Percentiles rank a stretch among this genome's conserved stretches.
Evolutionary conservation across 148 eudicot species (phyloP).

Genomic region (Arctostaphylos glauca): DNA sequence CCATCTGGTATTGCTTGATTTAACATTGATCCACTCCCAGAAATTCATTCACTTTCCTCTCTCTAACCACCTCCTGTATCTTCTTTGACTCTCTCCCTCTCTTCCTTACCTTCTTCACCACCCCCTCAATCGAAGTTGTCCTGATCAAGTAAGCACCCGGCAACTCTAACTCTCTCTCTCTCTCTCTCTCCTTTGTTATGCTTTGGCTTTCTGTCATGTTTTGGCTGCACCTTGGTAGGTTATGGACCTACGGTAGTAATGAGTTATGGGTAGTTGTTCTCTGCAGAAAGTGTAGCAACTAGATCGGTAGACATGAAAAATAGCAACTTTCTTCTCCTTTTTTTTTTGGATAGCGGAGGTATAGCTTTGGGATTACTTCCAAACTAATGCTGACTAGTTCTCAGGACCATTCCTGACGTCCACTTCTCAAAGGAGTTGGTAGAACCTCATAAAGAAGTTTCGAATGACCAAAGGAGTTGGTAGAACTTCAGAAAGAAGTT

Average conservation of each 20-base stretch:
- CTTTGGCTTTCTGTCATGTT: background rate
- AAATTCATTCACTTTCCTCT: background rate
- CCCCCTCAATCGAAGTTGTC: background rate
- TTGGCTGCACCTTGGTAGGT: background rate
- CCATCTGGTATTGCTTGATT: background rate
- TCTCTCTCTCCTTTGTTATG: background rate
- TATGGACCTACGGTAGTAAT: background rate
- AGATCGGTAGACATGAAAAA: background rate
- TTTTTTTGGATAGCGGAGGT: too few species aligned
- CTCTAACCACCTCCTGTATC: background rate
- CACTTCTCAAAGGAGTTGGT: too few species aligned
- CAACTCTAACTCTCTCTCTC: constrained; percentile 15
- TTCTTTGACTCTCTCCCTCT: background rate
- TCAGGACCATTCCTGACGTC: too few species aligned
- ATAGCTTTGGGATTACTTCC: too few species aligned
- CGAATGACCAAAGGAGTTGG: too few species aligned
- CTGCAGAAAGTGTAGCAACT: background rate
- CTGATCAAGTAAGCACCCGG: background rate
- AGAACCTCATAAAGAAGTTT: too few species aligned
- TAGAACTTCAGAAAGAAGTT: too few species aligned
- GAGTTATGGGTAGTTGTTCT: background rate
- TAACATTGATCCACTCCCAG: background rate
- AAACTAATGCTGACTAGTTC: too few species aligned
- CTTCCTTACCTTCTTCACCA: background rate
- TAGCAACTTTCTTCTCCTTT: background rate